These are phyloP conservation scores for Penicillium rolfsii DNA, from an alignment of 2,329 filamentous ascomycete genomes.

Conservation along the genomic window DNA sequence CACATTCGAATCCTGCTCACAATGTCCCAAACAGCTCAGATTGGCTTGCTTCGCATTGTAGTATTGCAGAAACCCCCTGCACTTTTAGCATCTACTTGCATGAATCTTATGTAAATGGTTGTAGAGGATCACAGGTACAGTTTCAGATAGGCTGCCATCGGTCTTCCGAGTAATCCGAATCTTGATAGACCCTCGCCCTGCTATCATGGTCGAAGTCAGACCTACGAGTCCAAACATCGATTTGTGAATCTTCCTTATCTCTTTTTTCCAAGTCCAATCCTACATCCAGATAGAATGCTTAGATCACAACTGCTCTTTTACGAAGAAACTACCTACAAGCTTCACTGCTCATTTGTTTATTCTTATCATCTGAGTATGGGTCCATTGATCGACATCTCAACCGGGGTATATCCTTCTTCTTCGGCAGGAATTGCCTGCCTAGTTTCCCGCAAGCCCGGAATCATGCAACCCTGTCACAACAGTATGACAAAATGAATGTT, in stretches of 20 bases:
- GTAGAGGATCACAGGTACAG: neutral
- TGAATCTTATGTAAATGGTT: neutral
- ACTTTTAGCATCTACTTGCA: neutral
- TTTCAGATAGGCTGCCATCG: neutral
- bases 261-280: neutral
- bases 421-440: neutral
- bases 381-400: neutral
- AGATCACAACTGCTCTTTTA: neutral
- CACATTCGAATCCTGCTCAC: no score
- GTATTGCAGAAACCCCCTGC: no score
- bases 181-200: neutral
- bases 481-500: neutral
- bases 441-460: neutral
- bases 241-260: neutral
- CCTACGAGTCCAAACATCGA: neutral
- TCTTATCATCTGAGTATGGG: neutral
- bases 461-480: neutral
- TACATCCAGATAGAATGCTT: neutral
- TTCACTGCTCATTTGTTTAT: neutral
- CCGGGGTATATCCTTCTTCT: neutral
- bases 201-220: neutral
- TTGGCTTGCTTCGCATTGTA: no score
- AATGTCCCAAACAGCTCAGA: no score
- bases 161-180: neutral
- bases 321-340: neutral